These are phyloP conservation scores for Pyrenochaeta sp. DNA, from an alignment of 2,329 filamentous ascomycete species.

Conservation along the genomic window DNA sequence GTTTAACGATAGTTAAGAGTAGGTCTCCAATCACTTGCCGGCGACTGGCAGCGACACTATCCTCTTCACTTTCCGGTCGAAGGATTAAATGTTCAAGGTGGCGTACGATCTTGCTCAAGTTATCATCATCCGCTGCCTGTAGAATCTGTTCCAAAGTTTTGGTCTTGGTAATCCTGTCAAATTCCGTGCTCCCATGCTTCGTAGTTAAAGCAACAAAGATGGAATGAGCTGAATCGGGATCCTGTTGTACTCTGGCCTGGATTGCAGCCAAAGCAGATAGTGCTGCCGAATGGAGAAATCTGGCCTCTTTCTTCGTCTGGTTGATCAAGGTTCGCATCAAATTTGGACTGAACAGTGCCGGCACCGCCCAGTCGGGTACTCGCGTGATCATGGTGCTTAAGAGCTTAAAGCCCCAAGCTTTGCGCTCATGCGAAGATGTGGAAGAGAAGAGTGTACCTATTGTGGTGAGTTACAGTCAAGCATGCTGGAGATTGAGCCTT, in stretches of 20 bases:
- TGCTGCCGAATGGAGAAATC: conserved; percentile 69
- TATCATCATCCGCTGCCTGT: conserved; percentile 62
- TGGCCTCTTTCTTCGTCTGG: conserved; percentile 44
- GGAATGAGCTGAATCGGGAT: conserved; percentile 64
- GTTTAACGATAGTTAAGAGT: conserved; percentile 59
- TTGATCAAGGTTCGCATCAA: conserved; percentile 65
- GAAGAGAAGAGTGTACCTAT: conserved; percentile 83
- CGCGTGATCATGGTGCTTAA: conserved; percentile 76
- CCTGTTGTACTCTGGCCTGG: conserved; percentile 66
- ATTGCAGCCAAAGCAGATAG: conserved; percentile 77
- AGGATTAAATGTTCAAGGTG: conserved; percentile 57
- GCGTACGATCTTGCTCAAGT: conserved; percentile 61
- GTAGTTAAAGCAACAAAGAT: conserved; percentile 74
- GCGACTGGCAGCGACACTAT: conserved; percentile 53
- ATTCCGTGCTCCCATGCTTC: conserved; percentile 74
- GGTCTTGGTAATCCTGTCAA: conserved; percentile 85
- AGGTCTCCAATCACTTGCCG: conserved; percentile 61
- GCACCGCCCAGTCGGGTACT: conserved; percentile 58
- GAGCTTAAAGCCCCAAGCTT: conserved; percentile 89
- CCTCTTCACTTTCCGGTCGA: conserved; percentile 54
- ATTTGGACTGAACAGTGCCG: conserved; percentile 80
- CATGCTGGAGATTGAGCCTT: conserved; percentile 48
- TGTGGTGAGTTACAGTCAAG: conserved; percentile 9
- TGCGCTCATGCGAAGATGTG: conserved; percentile 83
- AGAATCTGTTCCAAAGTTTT: conserved; percentile 83